Evolutionary conservation across 768 basidiomycete genomes (phyloP), one percentile per base, ranked within the genome.

Genomic region (Lactarius evosmus): DNA sequence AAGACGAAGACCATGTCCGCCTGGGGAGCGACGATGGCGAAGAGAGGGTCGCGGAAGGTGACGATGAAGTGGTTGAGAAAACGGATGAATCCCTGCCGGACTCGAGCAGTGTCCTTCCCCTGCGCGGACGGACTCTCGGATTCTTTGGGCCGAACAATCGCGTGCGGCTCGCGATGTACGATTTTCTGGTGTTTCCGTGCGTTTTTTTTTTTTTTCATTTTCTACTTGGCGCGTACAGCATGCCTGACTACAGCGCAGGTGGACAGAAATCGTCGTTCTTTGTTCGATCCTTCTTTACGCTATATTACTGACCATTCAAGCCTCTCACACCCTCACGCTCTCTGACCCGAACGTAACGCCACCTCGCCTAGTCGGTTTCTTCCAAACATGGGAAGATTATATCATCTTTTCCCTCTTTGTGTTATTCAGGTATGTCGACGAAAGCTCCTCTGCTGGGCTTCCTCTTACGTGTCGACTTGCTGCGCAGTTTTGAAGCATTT

Each of bases 311-410:
- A 87, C 91, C 5, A 81, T 90, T 27, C 95, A 98, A 75, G 83
- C 92, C 8, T 83, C 89, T 38, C 81, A 77, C 58, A 76, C 87
- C 3, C 73, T 86, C n/a, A 68, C 67, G 7, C 66, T 72, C 40
- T 76, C 76, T n/a, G 71, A 74, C 46, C 74, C 76, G 61, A 76
- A 75, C 32, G 69, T 73, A 2, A 72, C 78, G 11, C 74, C 81
- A 8, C 79, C 82, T 40, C 77, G 77, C 34, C 69, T 82, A 25
- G 75, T 71, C 55, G 93, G 93, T 8, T 98, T 90, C 77, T 97
- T 98, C 76, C 85, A 88, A 63, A 67, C 75, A 14, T 98, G 95
- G 95, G 93, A 95, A 70, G 95, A 98, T 74, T 88, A 84, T 70
- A 85, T 80, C 22, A 78, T 98, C n/a, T 92, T 98, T 73, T 82